Evolutionary conservation across 2,329 filamentous ascomycete species (phyloP), one percentile per base, ranked within the genome.

Genomic region (Talaromyces sp.): DNA sequence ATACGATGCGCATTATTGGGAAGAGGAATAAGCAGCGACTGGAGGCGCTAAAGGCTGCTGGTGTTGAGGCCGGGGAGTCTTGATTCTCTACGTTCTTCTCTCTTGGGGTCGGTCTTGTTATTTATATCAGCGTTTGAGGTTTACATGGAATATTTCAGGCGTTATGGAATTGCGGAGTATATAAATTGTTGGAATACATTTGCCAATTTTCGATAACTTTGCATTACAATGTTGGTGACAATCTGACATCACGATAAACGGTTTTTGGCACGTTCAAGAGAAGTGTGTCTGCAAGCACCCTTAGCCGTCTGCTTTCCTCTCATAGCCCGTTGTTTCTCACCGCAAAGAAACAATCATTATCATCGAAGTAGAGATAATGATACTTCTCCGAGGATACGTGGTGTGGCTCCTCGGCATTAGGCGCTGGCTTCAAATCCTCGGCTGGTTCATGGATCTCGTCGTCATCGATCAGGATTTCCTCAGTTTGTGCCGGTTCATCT

Each of bases 1-100:
- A 87, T 72, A 91, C 90, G 43, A 69, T 92, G 73, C 82, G 87
- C 54, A 78, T 92, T 58, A 73, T 93, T 70, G 86, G 86, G 10
- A 89, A 86, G 82, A 81, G 91, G 73, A 93, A 93, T 73, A 83
- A 88, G 79, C 69, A 83, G 72, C 80, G 90, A 15, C 73, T 89
- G 69, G 86, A 84, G 58, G 82, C 79, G 34, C 74, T 92, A 71
- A 82, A 80, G 75, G 78, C 72, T 61, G 75, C 73, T 61, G 71
- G 77, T 54, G 67, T 64, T 6, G 61, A 43, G 25, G 53, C 25
- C 34, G 63, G 45, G 2, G 61, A 66, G 54, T 51, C 59, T 13
- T 62, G 34, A 62, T 19, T 22, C 17, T 54, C 49, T 29, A 31
- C 10, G 1, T 36, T 7, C 8, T 13, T 22, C 43, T 6, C 43